These are phyloP conservation scores for Mycena rebaudengoi DNA, from an alignment of 768 basidiomycete genomes.

Conservation along the genomic window DNA sequence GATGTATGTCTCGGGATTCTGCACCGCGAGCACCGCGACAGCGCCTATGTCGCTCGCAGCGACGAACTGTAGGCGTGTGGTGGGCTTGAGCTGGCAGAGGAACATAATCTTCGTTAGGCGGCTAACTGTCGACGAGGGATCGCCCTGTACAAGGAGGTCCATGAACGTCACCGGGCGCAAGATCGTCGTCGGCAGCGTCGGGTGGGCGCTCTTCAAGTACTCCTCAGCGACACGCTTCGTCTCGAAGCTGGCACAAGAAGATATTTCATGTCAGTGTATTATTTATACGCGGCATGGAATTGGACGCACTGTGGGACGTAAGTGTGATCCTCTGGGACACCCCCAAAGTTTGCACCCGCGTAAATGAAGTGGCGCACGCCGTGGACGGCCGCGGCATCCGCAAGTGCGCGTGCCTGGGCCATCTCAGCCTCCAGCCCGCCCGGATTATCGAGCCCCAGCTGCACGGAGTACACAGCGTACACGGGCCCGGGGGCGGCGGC, in stretches of 20 bases:
- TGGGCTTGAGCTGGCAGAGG: conserved; percentile 16
- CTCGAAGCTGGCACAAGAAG: not conserved
- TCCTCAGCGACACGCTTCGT: conserved; percentile 7
- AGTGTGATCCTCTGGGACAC: not conserved
- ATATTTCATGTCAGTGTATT: not conserved
- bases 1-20: conserved; percentile 3
- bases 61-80: conserved; percentile 14
- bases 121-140: conserved; percentile 5
- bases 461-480: conserved; percentile 20
- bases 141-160: conserved; percentile 18
- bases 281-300: not conserved
- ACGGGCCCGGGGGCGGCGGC: conserved; percentile 7
- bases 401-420: conserved; percentile 3
- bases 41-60: conserved; percentile 12
- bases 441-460: conserved; percentile 21
- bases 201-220: conserved; percentile 6
- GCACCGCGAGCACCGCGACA: conserved; percentile 8
- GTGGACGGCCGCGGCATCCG: conserved; percentile 11
- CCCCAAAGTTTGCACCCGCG: conserved; percentile 15
- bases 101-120: conserved; percentile 21
- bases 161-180: conserved; percentile 22
- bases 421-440: conserved; percentile 2
- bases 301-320: conserved; percentile 15
- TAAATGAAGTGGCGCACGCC: conserved; percentile 17
- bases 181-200: conserved; percentile 6